These are phyloP conservation scores for Glycine soja DNA, from an alignment of 306 rosid species.

Conservation along the genomic window DNA sequence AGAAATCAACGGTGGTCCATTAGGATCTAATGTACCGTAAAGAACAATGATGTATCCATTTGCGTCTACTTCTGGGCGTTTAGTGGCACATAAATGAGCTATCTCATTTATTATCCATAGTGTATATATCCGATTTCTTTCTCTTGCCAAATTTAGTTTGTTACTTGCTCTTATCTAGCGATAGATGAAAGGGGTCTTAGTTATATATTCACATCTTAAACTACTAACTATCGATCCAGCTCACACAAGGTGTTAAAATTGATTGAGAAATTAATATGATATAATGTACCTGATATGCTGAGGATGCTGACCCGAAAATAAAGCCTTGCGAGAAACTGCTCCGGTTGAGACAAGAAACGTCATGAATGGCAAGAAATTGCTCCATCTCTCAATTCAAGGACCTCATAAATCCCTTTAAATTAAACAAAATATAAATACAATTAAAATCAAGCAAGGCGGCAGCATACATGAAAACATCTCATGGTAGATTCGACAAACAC, in stretches of 20 bases:
- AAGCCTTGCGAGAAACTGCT: constrained; percentile 49
- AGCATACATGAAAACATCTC: no score
- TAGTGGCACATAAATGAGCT: constrained; percentile 2
- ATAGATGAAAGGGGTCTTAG: no score
- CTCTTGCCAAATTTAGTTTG: background rate
- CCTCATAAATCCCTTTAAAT: no score
- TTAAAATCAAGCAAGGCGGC: no score
- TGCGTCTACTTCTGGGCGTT: constrained; percentile 23
- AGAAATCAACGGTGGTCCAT: background rate
- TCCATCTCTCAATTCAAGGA: no score
- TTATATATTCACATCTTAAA: no score
- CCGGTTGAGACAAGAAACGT: constrained; percentile 49
- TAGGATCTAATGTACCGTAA: background rate
- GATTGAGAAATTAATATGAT: background rate
- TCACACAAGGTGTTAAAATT: background rate
- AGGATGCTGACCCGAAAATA: constrained; percentile 49
- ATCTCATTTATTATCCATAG: constrained; percentile 4
- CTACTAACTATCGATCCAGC: no score
- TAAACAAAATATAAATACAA: no score
- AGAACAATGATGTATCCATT: background rate
- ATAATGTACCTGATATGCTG: constrained; percentile 42
- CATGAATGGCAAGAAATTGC: no score
- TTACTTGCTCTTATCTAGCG: no score
- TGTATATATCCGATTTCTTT: background rate
- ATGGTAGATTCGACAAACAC: no score